These are phyloP conservation scores for Moelleriella libera DNA, from an alignment of 2,329 filamentous ascomycete genomes.

Conservation along the genomic window DNA sequence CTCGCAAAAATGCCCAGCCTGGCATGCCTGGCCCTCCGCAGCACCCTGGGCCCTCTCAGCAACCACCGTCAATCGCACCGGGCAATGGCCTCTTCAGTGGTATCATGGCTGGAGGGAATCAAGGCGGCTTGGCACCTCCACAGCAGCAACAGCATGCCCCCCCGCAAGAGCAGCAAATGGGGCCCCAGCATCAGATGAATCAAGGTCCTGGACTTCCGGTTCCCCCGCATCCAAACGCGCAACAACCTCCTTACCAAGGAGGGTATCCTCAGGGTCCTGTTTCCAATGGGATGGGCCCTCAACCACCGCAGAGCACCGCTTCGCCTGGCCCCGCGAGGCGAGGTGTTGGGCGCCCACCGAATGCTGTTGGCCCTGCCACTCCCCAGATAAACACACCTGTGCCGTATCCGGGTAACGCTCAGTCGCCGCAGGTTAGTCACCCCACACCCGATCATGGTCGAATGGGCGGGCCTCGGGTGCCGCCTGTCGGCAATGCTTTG, in stretches of 20 bases:
- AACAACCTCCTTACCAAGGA: slow-evolving; percentile 61
- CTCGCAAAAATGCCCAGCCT: slow-evolving; percentile 48
- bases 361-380: slow-evolving; percentile 58
- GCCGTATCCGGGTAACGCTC: slow-evolving; percentile 68
- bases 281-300: slow-evolving; percentile 61
- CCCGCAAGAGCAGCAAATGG: slow-evolving; percentile 47
- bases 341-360: slow-evolving; percentile 51
- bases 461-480: slow-evolving; percentile 33
- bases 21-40: slow-evolving; percentile 55
- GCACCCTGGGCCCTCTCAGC: slow-evolving; percentile 67
- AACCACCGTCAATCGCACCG: slow-evolving; percentile 78
- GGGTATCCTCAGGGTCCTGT: slow-evolving; percentile 46
- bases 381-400: slow-evolving; percentile 84
- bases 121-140: slow-evolving; percentile 73
- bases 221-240: slow-evolving; percentile 45
- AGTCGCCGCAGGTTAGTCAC: slow-evolving; percentile 77
- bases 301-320: slow-evolving; percentile 70
- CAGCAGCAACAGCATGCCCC: slow-evolving; percentile 48
- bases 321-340: slow-evolving; percentile 76
- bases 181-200: slow-evolving; percentile 42
- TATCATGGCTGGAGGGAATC: slow-evolving; percentile 83
- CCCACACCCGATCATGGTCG: slow-evolving; percentile 58
- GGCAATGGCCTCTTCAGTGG: slow-evolving; percentile 88
- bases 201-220: slow-evolving; percentile 55
- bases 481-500: slow-evolving; percentile 47